Evolutionary conservation across 495 filamentous ascomycete species (phyloP).

Genomic region (Acidiella bohemica): DNA sequence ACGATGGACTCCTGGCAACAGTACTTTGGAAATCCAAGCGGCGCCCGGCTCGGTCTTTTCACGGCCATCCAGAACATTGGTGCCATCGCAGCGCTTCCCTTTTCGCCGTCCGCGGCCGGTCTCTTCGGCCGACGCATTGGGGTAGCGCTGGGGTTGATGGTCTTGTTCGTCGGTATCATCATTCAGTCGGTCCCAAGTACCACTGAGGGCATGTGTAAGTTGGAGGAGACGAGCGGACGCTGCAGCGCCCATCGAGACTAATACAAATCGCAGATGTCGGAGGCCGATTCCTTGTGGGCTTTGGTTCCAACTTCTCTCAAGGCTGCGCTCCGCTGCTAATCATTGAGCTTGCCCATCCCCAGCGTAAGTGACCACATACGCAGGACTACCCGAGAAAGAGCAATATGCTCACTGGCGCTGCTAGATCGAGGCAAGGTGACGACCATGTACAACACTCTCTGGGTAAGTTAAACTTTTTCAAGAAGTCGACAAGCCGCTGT

Average conservation of each 20-base stretch:
- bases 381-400: too few relatives aligned
- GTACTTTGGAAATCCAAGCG: conserved; percentile 32
- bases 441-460: conserved; percentile 32
- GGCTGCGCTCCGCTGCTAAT: conserved; percentile 50
- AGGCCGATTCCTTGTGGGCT: too few relatives aligned
- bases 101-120: conserved; percentile 58
- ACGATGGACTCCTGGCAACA: conserved; percentile 42
- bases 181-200: conserved; percentile 47
- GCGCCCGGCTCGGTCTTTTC: conserved; percentile 27
- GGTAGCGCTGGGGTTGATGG: conserved; percentile 45
- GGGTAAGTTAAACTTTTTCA: too few relatives aligned
- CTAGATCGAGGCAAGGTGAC: conserved; percentile 30
- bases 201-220: conserved; percentile 24
- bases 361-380: conserved; percentile 13
- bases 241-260: too few relatives aligned
- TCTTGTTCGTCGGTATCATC: conserved; percentile 65
- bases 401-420: too few relatives aligned
- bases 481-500: too few relatives aligned
- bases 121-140: conserved; percentile 40
- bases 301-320: conserved; percentile 9
- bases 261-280: too few relatives aligned
- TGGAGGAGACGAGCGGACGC: too few relatives aligned
- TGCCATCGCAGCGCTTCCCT: conserved; percentile 53
- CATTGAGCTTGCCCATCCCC: conserved; percentile 38
- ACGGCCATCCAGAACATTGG: conserved; percentile 40